Conservation (phyloP, 495 filamentous ascomycete genomes). For the Trypethelium eluteriae region DNA sequence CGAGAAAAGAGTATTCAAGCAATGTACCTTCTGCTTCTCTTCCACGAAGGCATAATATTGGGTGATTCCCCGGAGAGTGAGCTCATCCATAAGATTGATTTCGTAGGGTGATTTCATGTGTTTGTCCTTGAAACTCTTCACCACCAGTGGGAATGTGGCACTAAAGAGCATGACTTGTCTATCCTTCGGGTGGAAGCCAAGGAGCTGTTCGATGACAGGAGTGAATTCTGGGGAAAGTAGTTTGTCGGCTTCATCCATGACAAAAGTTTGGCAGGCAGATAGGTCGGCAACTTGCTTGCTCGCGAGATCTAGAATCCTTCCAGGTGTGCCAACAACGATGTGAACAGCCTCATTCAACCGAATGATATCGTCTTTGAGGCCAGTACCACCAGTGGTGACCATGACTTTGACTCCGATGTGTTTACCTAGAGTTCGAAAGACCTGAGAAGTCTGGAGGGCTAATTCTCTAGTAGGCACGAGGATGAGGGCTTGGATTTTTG, state of each 20-base stretch:
- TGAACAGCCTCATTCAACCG: conserved; percentile 89
- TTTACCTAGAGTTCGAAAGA: conserved; percentile 96
- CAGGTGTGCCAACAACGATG: conserved; percentile 95
- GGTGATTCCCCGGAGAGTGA: conserved; percentile 94
- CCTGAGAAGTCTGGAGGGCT: conserved; percentile 97
- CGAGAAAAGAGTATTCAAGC: conserved; percentile 95
- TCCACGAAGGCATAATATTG: conserved; percentile 99
- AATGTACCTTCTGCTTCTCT: conserved; percentile 99
- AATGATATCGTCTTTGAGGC: conserved; percentile 92
- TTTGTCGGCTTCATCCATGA: conserved; percentile 99
- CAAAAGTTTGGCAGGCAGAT: conserved; percentile 92
- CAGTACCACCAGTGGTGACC: conserved; percentile 95
- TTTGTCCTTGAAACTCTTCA: conserved; percentile 97
- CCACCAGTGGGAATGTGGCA: conserved; percentile 90
- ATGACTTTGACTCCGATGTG: conserved; percentile 97
- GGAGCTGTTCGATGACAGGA: conserved; percentile 88
- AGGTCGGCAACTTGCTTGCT: conserved; percentile 93
- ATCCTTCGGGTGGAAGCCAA: conserved; percentile 89
- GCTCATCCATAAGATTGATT: conserved; percentile 99
- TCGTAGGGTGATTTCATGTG: conserved; percentile 94
- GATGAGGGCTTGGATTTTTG: conserved; percentile 91
- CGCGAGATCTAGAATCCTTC: conserved; percentile 87
- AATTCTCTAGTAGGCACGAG: conserved; percentile 94
- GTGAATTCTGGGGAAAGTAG: conserved; percentile 94
- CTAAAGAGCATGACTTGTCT: conserved; percentile 99